Conservation (phyloP, 73 alveolate genomes). For the Diophrys appendiculata region DNA sequence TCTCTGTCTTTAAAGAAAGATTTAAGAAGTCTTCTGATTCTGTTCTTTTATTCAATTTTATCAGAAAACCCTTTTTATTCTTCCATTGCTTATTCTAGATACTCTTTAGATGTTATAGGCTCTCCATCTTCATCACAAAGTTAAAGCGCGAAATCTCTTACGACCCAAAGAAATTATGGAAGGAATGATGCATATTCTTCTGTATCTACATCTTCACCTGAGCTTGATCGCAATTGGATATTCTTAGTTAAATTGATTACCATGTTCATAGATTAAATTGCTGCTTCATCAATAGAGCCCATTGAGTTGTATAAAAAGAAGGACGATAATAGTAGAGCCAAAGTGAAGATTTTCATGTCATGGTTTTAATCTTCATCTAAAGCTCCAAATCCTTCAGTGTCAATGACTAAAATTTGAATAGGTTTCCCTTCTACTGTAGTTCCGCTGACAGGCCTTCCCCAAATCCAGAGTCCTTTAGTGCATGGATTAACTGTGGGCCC, state of each 20-base stretch:
- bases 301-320: slow-evolving; percentile 91
- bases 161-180: slow-evolving; percentile 97
- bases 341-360: slow-evolving; percentile 76
- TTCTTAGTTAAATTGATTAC: slow-evolving; percentile 88
- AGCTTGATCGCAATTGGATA: slow-evolving; percentile 74
- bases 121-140: slow-evolving; percentile 87
- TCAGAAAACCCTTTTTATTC: slow-evolving; percentile 68
- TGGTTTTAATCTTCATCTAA: slow-evolving; percentile 76
- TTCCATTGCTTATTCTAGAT: slow-evolving; percentile 92
- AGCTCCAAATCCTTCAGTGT: slow-evolving; percentile 67
- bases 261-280: slow-evolving; percentile 80
- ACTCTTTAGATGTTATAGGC: slow-evolving; percentile 88
- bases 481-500: slow-evolving; percentile 81
- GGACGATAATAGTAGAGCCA: slow-evolving; percentile 84
- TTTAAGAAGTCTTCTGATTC: slow-evolving; percentile 88
- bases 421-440: slow-evolving; percentile 51
- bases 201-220: slow-evolving; percentile 78
- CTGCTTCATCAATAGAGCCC: slow-evolving; percentile 95
- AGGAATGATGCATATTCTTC: slow-evolving; percentile 92
- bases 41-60: slow-evolving; percentile 87
- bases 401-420: slow-evolving; percentile 37
- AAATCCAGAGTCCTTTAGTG: slow-evolving; percentile 86
- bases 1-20: slow-evolving; percentile 94
- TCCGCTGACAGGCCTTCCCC: slow-evolving; percentile 77
- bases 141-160: slow-evolving; percentile 94